Conservation (phyloP, 805 yeast species). For the Cyberlindnera mississippiensis region DNA sequence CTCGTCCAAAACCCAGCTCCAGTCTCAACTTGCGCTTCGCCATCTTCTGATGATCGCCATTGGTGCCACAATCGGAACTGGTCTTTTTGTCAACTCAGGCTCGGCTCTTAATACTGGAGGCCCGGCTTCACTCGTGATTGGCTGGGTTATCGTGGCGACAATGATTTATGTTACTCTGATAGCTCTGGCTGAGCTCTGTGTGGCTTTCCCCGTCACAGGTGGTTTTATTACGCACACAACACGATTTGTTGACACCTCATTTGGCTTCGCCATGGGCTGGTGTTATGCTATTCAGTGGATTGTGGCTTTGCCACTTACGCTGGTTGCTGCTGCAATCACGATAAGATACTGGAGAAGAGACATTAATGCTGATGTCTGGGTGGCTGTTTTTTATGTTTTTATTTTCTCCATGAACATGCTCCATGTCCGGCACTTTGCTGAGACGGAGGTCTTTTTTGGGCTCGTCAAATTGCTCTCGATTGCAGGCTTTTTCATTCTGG, state of each 20-base stretch:
- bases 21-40: constrained; percentile 38
- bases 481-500: constrained; percentile 54
- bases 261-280: constrained; percentile 30
- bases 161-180: constrained; percentile 65
- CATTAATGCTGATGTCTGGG: constrained; percentile 61
- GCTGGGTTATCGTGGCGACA: constrained; percentile 59
- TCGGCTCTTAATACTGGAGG: constrained; percentile 60
- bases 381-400: constrained; percentile 47
- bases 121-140: constrained; percentile 62
- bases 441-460: constrained; percentile 58
- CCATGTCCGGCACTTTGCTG: constrained; percentile 60
- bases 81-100: constrained; percentile 75
- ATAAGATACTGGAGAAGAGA: constrained; percentile 52
- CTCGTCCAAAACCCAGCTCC: constrained; percentile 37
- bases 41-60: constrained; percentile 80
- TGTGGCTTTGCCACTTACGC: constrained; percentile 37
- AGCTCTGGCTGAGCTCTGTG: constrained; percentile 64
- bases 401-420: constrained; percentile 46
- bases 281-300: constrained; percentile 27
- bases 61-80: constrained; percentile 85
- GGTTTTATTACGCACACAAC: constrained; percentile 53
- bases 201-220: constrained; percentile 56
- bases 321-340: constrained; percentile 55
- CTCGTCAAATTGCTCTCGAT: constrained; percentile 58
- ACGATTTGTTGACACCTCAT: constrained; percentile 40